These are phyloP conservation scores for Dictyophora rubrovolvata DNA, from an alignment of 768 basidiomycete genomes.

Conservation along the genomic window DNA sequence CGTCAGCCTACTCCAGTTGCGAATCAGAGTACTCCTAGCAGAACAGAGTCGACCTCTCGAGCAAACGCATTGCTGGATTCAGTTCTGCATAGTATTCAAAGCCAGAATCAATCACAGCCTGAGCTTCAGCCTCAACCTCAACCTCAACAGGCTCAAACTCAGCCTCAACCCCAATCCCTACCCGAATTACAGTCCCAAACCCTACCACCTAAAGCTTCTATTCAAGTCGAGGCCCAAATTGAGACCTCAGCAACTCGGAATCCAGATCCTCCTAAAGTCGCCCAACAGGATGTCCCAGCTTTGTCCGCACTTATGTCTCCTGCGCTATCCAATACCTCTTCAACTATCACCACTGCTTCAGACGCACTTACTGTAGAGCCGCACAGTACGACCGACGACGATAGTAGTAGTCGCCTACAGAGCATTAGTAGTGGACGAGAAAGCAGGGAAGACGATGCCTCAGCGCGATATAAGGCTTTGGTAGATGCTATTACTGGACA, in stretches of 20 bases:
- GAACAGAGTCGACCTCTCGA: constrained; percentile 23
- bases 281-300: not conserved
- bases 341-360: constrained; percentile 1
- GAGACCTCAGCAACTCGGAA: too few species aligned
- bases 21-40: not conserved
- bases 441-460: constrained; percentile 3
- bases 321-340: not conserved
- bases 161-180: not conserved
- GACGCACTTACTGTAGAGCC: not conserved
- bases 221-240: too few species aligned
- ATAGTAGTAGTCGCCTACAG: not conserved
- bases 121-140: not conserved
- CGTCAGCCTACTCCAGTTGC: constrained; percentile 1
- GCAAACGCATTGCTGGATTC: constrained; percentile 61
- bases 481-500: constrained; percentile 65
- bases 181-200: not conserved
- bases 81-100: constrained; percentile 43
- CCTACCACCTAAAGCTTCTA: too few species aligned
- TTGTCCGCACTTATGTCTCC: constrained; percentile 5
- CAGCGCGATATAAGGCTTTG: constrained; percentile 58
- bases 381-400: constrained; percentile 1
- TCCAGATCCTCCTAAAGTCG: not conserved
- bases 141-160: not conserved
- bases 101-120: not conserved
- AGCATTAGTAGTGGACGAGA: constrained; percentile 7